Evolutionary conservation across 163 green algal genomes (phyloP).

Genomic region (Botryococcus braunii): DNA sequence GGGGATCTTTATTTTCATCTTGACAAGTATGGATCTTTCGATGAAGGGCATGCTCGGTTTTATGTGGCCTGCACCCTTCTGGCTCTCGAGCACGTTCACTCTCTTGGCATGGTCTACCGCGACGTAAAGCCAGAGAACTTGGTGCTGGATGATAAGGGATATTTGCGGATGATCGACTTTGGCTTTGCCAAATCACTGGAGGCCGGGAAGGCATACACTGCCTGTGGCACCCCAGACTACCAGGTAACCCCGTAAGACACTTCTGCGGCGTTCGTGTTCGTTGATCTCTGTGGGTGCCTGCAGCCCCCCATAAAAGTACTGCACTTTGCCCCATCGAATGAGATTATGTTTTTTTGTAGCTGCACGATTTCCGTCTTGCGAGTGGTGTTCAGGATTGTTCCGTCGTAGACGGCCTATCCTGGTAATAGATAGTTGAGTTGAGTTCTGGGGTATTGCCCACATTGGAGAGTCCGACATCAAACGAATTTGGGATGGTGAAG

Average conservation of each 20-base stretch:
- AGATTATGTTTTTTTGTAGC: too few species aligned
- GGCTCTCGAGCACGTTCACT: slow-evolving; percentile 58
- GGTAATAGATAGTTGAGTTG: too few species aligned
- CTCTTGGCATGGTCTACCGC: slow-evolving; percentile 59
- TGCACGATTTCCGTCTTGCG: neutral
- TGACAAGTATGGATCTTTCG: slow-evolving; percentile 56
- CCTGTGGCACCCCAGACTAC: slow-evolving; percentile 80
- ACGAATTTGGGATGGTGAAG: too few species aligned
- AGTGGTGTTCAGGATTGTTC: neutral
- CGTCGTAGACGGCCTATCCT: neutral
- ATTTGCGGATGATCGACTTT: slow-evolving; percentile 76
- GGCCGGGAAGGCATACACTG: slow-evolving; percentile 62
- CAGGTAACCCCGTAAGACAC: slow-evolving; percentile 45
- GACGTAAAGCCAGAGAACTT: slow-evolving; percentile 80
- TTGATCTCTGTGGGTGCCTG: neutral
- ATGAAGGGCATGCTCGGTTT: slow-evolving; percentile 55
- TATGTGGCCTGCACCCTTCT: slow-evolving; percentile 64
- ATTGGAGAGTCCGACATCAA: too few species aligned
- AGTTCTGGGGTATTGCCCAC: too few species aligned
- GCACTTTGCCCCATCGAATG: neutral
- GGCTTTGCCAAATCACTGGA: slow-evolving; percentile 72
- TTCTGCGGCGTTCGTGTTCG: neutral
- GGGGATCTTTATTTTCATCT: slow-evolving; percentile 73
- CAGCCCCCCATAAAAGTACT: neutral
- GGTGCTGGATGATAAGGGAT: slow-evolving; percentile 59